Conservation (phyloP, 2,329 filamentous ascomycete species). For the Didymellaceae sp. region DNA sequence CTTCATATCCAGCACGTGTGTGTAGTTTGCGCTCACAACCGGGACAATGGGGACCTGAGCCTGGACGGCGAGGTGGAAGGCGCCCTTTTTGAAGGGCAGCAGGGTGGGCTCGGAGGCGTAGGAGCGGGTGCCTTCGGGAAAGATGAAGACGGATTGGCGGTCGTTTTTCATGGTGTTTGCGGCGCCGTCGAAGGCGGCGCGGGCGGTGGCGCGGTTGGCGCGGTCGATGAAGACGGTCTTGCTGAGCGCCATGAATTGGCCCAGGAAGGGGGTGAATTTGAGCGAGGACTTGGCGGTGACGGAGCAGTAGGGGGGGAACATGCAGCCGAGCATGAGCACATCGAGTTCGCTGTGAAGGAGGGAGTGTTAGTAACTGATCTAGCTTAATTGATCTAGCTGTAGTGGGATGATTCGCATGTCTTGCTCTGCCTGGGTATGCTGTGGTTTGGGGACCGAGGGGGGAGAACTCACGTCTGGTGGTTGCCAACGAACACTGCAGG, state of each 20-base stretch:
- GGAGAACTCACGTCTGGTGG: constrained; percentile 73
- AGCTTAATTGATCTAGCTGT: no score
- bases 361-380: neutral
- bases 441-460: no score
- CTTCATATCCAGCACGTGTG: constrained; percentile 55
- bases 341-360: constrained; percentile 71
- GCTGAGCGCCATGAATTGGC: constrained; percentile 88
- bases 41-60: constrained; percentile 93
- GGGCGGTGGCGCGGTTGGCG: constrained; percentile 79
- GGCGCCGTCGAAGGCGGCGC: constrained; percentile 84
- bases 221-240: constrained; percentile 96
- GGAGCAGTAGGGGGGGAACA: constrained; percentile 91
- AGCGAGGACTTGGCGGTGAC: constrained; percentile 91
- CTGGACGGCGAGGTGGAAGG: constrained; percentile 94
- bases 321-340: constrained; percentile 84
- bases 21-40: constrained; percentile 63
- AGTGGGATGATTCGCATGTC: no score
- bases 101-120: constrained; percentile 82
- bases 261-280: constrained; percentile 80
- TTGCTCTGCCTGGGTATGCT: neutral
- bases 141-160: constrained; percentile 77
- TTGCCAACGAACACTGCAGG: constrained; percentile 93
- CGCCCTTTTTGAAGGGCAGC: constrained; percentile 98
- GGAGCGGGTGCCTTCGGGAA: constrained; percentile 90
- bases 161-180: constrained; percentile 77